These are phyloP conservation scores for Thalia dealbata DNA, from an alignment of 176 grass and related monocot species.

Conservation along the genomic window DNA sequence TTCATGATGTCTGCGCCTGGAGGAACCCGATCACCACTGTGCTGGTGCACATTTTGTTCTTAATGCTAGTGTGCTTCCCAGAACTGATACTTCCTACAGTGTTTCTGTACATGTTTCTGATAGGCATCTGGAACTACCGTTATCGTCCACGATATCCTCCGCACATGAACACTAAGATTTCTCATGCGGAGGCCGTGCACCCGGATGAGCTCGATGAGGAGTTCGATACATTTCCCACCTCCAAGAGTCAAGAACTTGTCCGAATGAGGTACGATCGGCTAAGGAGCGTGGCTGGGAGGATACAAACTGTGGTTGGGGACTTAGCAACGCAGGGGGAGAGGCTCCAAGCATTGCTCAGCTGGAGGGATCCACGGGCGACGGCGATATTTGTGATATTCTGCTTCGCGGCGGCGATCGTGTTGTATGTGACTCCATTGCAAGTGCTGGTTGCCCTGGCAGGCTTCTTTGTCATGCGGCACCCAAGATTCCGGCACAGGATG, in stretches of 20 bases:
- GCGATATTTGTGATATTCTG: slow-evolving; percentile 79
- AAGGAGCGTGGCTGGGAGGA: slow-evolving; percentile 82
- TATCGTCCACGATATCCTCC: slow-evolving; percentile 80
- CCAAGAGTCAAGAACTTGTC: slow-evolving; percentile 42
- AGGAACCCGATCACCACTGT: slow-evolving; percentile 87
- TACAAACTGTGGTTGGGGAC: slow-evolving; percentile 88
- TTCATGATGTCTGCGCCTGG: slow-evolving; percentile 69
- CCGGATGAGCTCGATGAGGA: slow-evolving; percentile 90
- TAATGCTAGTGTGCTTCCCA: slow-evolving; percentile 94
- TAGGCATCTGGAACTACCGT: slow-evolving; percentile 91
- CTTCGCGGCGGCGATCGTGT: slow-evolving; percentile 55
- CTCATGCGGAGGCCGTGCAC: slow-evolving; percentile 76
- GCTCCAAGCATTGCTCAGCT: slow-evolving; percentile 82
- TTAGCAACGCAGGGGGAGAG: slow-evolving; percentile 92
- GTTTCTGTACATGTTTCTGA: slow-evolving; percentile 93
- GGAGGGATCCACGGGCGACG: slow-evolving; percentile 89
- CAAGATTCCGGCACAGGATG: slow-evolving; percentile 78
- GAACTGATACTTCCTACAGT: slow-evolving; percentile 79
- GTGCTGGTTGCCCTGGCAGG: slow-evolving; percentile 66
- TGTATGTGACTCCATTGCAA: slow-evolving; percentile 83
- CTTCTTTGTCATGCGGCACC: slow-evolving; percentile 82
- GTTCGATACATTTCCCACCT: slow-evolving; percentile 80
- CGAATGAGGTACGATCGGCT: slow-evolving; percentile 77
- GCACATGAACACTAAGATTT: slow-evolving; percentile 98
- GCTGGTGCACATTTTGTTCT: slow-evolving; percentile 74